Evolutionary conservation across 495 filamentous ascomycete species (phyloP).

Genomic region (Choiromyces venosus): DNA sequence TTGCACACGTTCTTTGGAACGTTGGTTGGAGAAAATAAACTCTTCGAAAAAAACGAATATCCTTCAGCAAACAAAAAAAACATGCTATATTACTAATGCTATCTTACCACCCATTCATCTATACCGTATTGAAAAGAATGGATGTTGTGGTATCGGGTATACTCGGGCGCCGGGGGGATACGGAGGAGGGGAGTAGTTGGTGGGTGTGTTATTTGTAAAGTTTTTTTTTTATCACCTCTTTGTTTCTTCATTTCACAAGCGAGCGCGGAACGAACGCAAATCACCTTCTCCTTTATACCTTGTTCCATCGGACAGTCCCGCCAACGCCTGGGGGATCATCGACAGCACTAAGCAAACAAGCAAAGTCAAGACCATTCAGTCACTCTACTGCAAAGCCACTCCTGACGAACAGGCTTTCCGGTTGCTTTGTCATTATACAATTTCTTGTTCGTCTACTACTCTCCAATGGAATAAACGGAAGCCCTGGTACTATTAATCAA

Average conservation of each 20-base stretch:
- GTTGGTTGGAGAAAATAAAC: constrained; percentile 80
- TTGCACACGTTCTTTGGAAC: constrained; percentile 96
- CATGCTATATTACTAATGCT: neutral
- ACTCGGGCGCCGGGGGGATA: neutral
- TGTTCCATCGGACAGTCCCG: neutral
- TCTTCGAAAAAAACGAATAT: neutral
- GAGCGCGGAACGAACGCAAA: neutral
- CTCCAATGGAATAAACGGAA: neutral
- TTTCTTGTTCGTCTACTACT: neutral
- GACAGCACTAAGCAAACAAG: neutral
- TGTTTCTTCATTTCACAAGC: neutral
- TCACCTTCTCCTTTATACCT: neutral
- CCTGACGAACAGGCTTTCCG: neutral
- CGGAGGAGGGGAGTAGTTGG: neutral
- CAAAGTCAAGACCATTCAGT: neutral
- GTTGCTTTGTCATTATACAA: constrained; percentile 3
- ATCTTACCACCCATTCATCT: neutral
- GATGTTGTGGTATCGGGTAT: neutral
- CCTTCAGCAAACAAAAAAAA: neutral
- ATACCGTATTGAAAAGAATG: neutral
- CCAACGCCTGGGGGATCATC: neutral
- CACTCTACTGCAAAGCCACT: neutral
- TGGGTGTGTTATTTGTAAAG: neutral
- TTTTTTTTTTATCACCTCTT: neutral
- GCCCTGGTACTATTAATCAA: neutral